Evolutionary conservation across 2,329 filamentous ascomycete genomes (phyloP), one percentile per base, ranked within the genome.

Genomic region (Phoma sp.): DNA sequence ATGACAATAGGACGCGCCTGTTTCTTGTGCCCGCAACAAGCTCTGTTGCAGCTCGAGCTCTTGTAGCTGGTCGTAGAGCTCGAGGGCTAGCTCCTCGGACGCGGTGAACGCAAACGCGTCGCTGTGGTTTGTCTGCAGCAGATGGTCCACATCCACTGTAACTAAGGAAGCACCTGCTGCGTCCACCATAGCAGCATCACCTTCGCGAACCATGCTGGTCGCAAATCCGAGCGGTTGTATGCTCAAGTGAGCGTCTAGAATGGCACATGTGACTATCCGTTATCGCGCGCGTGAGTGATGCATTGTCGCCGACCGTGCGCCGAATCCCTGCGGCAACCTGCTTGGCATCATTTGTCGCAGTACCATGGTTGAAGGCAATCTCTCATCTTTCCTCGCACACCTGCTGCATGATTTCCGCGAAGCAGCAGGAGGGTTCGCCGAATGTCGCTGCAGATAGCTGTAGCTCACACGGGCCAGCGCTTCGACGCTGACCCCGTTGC

Each of bases 391-490:
- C 43, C 53, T 52, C 48, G 54, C 49, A 55, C 50, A 55, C 57
- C 61, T 56, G 60, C 63, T 57, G 60, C 53, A 61, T 61, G 58
- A 63, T 49, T 55, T 59, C 27, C 44, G 24, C 44, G 46, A 53
- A 48, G 51, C 58, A 63, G 65, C 58, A 65, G 56, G 60, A 69
- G 61, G 61, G 61, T 50, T 56, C 52, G 56, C 61, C 85, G 82
- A 78, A 96, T 96, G 92, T 90, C 91, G 81, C 86, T 94, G 76
- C 87, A 91, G 80, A 88, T 96, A 78, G 91, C 92, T 82, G 88
- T 96, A 74, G 92, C 92, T 84, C 93, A 96, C 80, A 92, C 90
- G 78, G 94, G 94, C 82, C 88, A 92, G 82, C 88, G 89, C 79
- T 84, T 96, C 74, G 84, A 88, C 75, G 85, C 90, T 75, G 91